Evolutionary conservation across 257 asterid genomes (phyloP).

Genomic region (Prunella vulgaris): DNA sequence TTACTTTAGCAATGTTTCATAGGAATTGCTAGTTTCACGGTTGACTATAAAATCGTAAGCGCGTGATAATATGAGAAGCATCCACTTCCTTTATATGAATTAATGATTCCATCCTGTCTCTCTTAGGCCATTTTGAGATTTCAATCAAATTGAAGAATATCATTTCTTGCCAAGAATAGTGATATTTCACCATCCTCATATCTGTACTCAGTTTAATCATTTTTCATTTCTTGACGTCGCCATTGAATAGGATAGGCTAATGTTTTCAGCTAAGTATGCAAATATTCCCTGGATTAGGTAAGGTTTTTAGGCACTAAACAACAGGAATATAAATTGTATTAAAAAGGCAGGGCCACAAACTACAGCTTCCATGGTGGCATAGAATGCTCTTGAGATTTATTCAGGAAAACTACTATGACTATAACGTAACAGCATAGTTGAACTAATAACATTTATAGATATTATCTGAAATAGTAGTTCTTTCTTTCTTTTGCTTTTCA

Average conservation of each 20-base stretch:
- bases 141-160: not conserved
- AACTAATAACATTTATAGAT: no score
- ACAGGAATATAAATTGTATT: not conserved
- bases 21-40: no score
- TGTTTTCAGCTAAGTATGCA: not conserved
- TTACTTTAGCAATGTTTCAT: no score
- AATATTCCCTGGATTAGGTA: not conserved
- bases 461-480: not conserved
- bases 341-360: no score
- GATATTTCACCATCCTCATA: not conserved
- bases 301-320: not conserved
- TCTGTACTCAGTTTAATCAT: not conserved
- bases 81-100: not conserved
- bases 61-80: not conserved
- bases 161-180: not conserved
- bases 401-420: not conserved
- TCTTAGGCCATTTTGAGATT: not conserved
- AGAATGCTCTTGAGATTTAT: not conserved
- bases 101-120: not conserved
- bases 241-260: not conserved
- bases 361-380: not conserved
- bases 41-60: no score
- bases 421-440: no score
- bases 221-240: not conserved
- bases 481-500: slow-evolving; percentile 24